phyloP scores from a whole-genome alignment of 2,329 filamentous ascomycete genomes.

The Aspergillus viridinutans region DNA sequence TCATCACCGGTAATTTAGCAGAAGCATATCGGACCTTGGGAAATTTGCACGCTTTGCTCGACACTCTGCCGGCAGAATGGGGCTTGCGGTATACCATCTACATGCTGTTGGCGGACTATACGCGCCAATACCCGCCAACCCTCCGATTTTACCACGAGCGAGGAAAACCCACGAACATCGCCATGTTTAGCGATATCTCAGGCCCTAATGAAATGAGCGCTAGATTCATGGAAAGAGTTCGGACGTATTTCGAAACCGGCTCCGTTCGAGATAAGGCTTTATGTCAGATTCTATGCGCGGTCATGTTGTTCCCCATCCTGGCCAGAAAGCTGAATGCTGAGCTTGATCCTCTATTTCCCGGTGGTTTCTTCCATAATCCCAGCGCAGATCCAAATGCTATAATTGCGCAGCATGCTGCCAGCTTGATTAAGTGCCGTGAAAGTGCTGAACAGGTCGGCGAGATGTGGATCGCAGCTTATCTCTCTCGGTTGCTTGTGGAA shows the following conservation, averaged over 20 bases:
- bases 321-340: slow-evolving; percentile 2
- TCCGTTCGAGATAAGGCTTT: slow-evolving; percentile 6
- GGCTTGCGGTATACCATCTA: slow-evolving; percentile 20
- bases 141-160: slow-evolving; percentile 21
- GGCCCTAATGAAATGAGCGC: slow-evolving; percentile 9
- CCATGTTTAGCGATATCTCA: slow-evolving; percentile 12
- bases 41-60: slow-evolving; percentile 8
- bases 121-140: slow-evolving; percentile 17
- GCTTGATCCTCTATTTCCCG: slow-evolving; percentile 11
- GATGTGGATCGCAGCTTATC: slow-evolving; percentile 6
- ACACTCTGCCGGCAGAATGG: slow-evolving; percentile 16
- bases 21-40: slow-evolving; percentile 14
- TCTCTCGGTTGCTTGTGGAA: slow-evolving; percentile 14
- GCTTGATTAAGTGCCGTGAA: slow-evolving; percentile 6
- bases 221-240: slow-evolving; percentile 10
- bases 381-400: background rate
- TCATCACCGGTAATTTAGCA: slow-evolving; percentile 14
- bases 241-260: slow-evolving; percentile 6
- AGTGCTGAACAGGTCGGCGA: slow-evolving; percentile 4
- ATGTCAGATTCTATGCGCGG: slow-evolving; percentile 3
- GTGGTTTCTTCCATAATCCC: background rate
- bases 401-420: background rate
- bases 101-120: slow-evolving; percentile 15
- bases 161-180: slow-evolving; percentile 9
- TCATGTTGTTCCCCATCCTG: slow-evolving; percentile 1